Conservation (phyloP, 495 filamentous ascomycete genomes). For the Physcia stellaris region DNA sequence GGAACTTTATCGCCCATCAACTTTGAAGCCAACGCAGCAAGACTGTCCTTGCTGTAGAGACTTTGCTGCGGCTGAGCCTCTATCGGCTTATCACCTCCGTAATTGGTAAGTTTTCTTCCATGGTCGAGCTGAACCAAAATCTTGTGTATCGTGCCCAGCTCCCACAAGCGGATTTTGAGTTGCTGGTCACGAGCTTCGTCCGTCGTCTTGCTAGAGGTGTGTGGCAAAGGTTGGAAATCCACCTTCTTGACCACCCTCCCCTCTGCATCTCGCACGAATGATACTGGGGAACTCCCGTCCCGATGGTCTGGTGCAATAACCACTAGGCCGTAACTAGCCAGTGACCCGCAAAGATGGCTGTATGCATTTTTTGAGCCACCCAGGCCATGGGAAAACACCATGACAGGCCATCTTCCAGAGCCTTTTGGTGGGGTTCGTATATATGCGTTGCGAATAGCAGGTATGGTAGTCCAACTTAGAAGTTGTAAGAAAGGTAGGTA, state of each 20-base stretch:
- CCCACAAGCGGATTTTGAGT: conserved; percentile 58
- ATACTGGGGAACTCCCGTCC: conserved; percentile 56
- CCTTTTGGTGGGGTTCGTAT: conserved; percentile 22
- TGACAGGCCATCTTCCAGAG: conserved; percentile 50
- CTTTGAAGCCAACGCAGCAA: too few relatives aligned
- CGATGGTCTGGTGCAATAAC: conserved; percentile 67
- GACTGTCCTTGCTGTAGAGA: too few relatives aligned
- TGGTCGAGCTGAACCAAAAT: conserved; percentile 47
- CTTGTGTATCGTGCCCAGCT: conserved; percentile 48
- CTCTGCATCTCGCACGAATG: conserved; percentile 31
- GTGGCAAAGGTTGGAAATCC: conserved; percentile 27
- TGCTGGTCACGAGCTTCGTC: conserved; percentile 48
- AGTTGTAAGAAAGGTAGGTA: conserved; percentile 30
- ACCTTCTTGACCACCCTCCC: conserved; percentile 9
- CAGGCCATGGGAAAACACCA: conserved; percentile 70
- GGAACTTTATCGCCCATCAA: not conserved
- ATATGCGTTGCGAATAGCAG: conserved; percentile 33
- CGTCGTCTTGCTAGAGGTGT: conserved; percentile 40
- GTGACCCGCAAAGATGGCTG: conserved; percentile 52
- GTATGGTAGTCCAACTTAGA: conserved; percentile 52
- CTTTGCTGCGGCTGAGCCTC: too few relatives aligned
- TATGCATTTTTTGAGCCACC: conserved; percentile 64
- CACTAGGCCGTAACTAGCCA: conserved; percentile 62
- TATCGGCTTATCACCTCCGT: conserved; percentile 9
- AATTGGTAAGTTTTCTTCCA: conserved; percentile 26